Base-by-base conservation (phyloP, 2,329 filamentous ascomycete genomes). In the Ilyonectria mors-panacis region DNA sequence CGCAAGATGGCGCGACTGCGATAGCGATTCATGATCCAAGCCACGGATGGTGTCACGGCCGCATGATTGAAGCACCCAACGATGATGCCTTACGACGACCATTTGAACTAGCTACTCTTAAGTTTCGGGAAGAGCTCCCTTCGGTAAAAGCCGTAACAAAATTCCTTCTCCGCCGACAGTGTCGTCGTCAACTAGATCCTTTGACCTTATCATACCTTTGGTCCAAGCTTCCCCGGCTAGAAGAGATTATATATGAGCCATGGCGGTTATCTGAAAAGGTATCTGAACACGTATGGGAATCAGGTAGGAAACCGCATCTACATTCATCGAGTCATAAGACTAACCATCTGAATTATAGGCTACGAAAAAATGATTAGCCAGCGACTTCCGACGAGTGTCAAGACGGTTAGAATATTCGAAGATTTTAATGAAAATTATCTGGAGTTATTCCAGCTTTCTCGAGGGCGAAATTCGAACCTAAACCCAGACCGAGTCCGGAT, bases 301-400 rank as follows among this genome's bases (percentile, higher is more conserved):
- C 1, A 1, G 7, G 63, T 42, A 68, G 28, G 65, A 26, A 30
- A 50, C 30, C 21, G 4, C 12, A 44, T 63, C n/a, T 44, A 57
- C 7, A 33, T 54, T 35, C 17, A 28, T 44, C 33, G 7, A 44
- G 39, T 15, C 33, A 59, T 4, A 42, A 13, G 15, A 21, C 61
- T 65, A 54, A 65, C 51, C n/a, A n/a, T 33, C 10, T 35, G 10
- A 10, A 50, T 13, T 37, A 39, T 6, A 68, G 63, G 33, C 21
- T 62, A 70, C 28, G 9, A 54, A 13, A 17, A 23, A 17, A 57
- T 51, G 12, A 57, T 64, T 0, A 45, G 19, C n/a, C 3, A 23
- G 19, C n/a, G 15, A 26, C 23, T 73, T 9, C 23, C 59, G 1
- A 37, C 2, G 35, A 33, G 2, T 13, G 76, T 85, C 35, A 69